A percentile compares a stretch with the other conserved stretches of the same genome.
Evolutionary conservation across 1,284 basidiomycete species (phyloP).

Genomic region (Puccinia hordei): DNA sequence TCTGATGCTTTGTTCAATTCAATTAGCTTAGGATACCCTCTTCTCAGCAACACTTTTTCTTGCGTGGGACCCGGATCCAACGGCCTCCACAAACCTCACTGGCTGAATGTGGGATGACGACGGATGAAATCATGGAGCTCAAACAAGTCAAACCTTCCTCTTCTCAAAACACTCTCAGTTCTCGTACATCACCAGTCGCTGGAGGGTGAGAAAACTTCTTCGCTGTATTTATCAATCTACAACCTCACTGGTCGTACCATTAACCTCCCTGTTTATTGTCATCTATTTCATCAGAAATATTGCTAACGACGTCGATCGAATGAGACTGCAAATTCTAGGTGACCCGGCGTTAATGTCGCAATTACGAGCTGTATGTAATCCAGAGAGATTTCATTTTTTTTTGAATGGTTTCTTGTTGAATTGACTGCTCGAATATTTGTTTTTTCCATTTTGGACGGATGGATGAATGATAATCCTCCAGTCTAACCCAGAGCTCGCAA

Average conservation of each 20-base stretch:
- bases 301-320: conserved; percentile 75
- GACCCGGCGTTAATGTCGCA: conserved; percentile 77
- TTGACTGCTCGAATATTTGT: conserved; percentile 52
- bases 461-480: conserved; percentile 61
- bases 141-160: conserved; percentile 28
- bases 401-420: conserved; percentile 27
- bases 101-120: conserved; percentile 31
- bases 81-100: conserved; percentile 17
- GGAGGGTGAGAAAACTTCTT: conserved; percentile 25
- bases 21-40: conserved; percentile 40
- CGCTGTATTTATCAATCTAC: not conserved
- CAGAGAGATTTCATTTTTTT: conserved; percentile 11
- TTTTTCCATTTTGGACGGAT: not conserved
- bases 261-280: not conserved
- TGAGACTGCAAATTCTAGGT: conserved; percentile 81
- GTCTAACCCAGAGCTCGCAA: conserved; percentile 76
- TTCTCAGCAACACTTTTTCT: conserved; percentile 32
- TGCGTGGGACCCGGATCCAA: conserved; percentile 21
- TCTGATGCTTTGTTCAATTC: not conserved
- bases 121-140: conserved; percentile 47
- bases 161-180: not conserved
- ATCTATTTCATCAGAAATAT: conserved; percentile 32
- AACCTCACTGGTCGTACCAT: not conserved
- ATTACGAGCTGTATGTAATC: conserved; percentile 67
- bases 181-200: conserved; percentile 24